A percentile compares a stretch with the other conserved stretches of the same genome.
Conservation (phyloP, 768 basidiomycete species). For the Galerina sulciceps region DNA sequence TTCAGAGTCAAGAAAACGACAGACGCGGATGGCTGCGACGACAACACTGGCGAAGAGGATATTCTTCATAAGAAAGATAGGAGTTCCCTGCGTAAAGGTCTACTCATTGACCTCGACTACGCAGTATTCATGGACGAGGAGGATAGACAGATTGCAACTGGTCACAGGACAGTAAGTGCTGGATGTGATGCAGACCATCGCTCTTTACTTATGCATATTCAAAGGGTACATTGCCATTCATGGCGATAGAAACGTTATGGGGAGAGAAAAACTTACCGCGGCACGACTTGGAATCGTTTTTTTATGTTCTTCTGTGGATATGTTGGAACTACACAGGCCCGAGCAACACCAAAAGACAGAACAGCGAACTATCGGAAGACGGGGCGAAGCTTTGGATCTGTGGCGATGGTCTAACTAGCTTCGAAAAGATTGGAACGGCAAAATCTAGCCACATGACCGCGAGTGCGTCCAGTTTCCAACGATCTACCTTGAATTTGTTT, state of each 20-base stretch:
- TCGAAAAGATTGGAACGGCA: too few relatives aligned
- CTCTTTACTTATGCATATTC: too few relatives aligned
- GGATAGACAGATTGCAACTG: neutral
- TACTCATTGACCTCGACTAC: neutral
- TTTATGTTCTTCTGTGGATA: neutral
- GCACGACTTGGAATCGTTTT: neutral
- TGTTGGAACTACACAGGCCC: neutral
- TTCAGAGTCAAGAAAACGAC: too few relatives aligned
- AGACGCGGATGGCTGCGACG: neutral
- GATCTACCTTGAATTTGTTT: too few relatives aligned
- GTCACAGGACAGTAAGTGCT: neutral
- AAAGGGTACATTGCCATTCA: constrained; percentile 1
- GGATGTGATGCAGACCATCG: too few relatives aligned
- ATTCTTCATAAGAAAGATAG: too few relatives aligned
- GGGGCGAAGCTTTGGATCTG: too few relatives aligned
- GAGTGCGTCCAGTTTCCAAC: too few relatives aligned
- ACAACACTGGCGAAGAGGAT: neutral
- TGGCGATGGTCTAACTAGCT: too few relatives aligned
- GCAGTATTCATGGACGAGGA: neutral
- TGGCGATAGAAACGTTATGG: neutral
- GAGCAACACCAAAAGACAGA: neutral
- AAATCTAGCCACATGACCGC: too few relatives aligned
- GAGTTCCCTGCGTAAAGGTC: neutral
- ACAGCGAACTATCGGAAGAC: neutral
- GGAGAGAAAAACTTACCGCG: neutral